Base-by-base conservation (phyloP, 1,284 basidiomycete genomes). In the Irpex sp. region DNA sequence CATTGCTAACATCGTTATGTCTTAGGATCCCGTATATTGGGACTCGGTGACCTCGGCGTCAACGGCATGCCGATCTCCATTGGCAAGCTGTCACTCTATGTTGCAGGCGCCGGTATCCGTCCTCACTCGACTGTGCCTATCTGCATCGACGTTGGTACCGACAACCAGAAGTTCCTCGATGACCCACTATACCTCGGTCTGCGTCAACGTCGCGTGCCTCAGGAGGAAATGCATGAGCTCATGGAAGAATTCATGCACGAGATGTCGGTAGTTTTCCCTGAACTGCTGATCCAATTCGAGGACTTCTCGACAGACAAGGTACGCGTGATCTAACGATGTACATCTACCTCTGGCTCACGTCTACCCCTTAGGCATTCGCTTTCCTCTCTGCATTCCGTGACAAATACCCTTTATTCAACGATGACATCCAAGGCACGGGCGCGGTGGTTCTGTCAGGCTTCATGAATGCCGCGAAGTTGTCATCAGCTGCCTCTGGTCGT, bases 221-320 rank as follows among this genome's bases (percentile, higher is more conserved):
- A 88, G 33, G 78, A 80, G 47, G 86, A 88, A 68, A 89, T 90
- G 80, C 79, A 82, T 55, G 89, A 83, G 64, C 95, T 97, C 75
- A 93, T 97, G 88, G 94, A 97, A 71, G 92, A 94, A 73, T 95
- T 97, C 76, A 95, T 97, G 93, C 74, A 79, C 35, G 93, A 93
- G 71, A 92, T 94, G 80, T 77, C 83, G 31, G 71, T 74, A 47
- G 79, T 83, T 56, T 94, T 90, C 81, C 95, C 95, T 1, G 90
- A 93, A 73, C 83, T 94, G 59, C 84, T 97, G 70, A 83, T 97
- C 62, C 95, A 97, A 77, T 97, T 97, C 71, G 95, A 97, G 85
- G 93, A 94, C 78, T 94, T 94, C 76, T 88, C 92, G 53, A 93
- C 92, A 1, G 90, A 94, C 68, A 88, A 93, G 66, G 66, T 66